phyloP scores from a whole-genome alignment of 768 basidiomycete species.

The button mushroom (Agaricus bisporus) region DNA sequence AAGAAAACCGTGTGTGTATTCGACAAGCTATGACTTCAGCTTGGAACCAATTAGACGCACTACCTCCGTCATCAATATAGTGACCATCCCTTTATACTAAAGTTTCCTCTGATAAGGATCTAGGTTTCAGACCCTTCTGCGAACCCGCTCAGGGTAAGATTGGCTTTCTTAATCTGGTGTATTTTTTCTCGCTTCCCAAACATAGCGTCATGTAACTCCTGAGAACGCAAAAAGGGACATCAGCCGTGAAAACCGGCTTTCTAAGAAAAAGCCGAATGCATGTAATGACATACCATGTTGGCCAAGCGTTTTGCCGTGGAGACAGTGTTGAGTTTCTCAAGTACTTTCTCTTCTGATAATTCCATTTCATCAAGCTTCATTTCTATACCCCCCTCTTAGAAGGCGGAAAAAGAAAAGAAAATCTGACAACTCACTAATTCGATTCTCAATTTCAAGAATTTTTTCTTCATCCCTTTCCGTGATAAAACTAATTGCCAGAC shows the following conservation, averaged over 20 bases:
- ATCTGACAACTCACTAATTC: conserved; percentile 60
- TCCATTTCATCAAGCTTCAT: conserved; percentile 68
- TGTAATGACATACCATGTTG: conserved; percentile 65
- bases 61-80: conserved; percentile 11
- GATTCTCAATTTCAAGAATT: conserved; percentile 75
- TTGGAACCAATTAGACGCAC: background rate
- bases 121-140: conserved; percentile 11
- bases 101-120: conserved; percentile 1
- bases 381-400: conserved; percentile 33
- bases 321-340: conserved; percentile 84
- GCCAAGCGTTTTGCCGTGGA: conserved; percentile 90
- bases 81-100: background rate
- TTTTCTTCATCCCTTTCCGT: conserved; percentile 89
- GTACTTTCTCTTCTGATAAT: conserved; percentile 73
- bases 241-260: background rate
- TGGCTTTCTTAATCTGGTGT: conserved; percentile 55
- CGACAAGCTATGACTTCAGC: too few species aligned
- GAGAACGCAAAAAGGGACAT: conserved; percentile 1
- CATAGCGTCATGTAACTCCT: conserved; percentile 83
- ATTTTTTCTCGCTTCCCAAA: conserved; percentile 89
- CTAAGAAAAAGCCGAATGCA: background rate
- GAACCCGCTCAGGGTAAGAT: conserved; percentile 14
- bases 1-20: background rate
- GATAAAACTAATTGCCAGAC: conserved; percentile 89
- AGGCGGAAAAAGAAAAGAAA: background rate